Evolutionary conservation across 441 rosid species (phyloP), one percentile per base, ranked within the genome.

Genomic region (Pelargonium myrrhifolium): DNA sequence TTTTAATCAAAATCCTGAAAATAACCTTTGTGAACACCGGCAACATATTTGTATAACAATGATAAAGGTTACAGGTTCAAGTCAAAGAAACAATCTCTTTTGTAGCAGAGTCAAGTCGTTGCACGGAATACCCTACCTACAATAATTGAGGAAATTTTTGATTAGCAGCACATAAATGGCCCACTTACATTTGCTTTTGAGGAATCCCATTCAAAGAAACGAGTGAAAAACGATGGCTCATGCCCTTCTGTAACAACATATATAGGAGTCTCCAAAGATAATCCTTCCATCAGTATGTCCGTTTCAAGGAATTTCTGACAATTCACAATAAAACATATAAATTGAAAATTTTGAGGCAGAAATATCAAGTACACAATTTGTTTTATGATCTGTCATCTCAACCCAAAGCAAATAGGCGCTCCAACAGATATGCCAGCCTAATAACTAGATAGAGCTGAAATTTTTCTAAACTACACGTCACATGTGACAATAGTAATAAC

Each of bases 151-250:
- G 63, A 21, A 17, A 40, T n/a, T 7, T 40, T 40, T 7, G 3
- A 24, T 17, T 64, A 31, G 37, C 37, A 31, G 37, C 37, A 15
- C 65, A 62, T 28, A 15, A 12, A 17, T 51, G 56, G 28, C 68
- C 37, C 55, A 77, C 96, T 86, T 84, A 92, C 98, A 81, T 81
- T 78, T 20, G 96, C 86, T 79, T 85, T 86, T 1, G 83, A 84
- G 53, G 84, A 77, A 82, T 92, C 96, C 98, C 98, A 92, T 69
- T 85, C 71, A 68, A 90, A 92, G 79, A 87, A 86, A 68, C 88
- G 77, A 64, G 97, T 90, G 84, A 92, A 93, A 76, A 88, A 86
- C 55, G 81, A 74, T 9, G 97, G 98, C 71, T 93, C 97, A 43
- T 80, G 82, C 51, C 97, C 92, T 83, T 90, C 98, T 42, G 84